Evolutionary conservation across 176 grass and related monocot genomes (phyloP), one percentile per base, ranked within the genome.

Genomic region (Carex myosuroides): DNA sequence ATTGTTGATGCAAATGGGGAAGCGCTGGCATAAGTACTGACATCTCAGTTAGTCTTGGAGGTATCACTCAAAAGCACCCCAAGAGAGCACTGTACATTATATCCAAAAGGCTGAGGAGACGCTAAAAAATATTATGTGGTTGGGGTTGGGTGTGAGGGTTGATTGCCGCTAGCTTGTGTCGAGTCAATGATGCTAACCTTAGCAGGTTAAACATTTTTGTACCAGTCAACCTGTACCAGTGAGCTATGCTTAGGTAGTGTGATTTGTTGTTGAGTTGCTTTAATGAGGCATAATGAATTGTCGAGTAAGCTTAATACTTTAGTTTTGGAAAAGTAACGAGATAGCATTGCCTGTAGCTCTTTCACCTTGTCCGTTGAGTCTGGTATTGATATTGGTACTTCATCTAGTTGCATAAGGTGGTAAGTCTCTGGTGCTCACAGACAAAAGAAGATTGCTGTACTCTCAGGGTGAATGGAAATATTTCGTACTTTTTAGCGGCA

Each of bases 101-200:
- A 24, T 86, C 75, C 42, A 80, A 91, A 77, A 91, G 42, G 81
- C 81, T 85, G 91, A 93, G 64, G 68, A 85, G 26, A 90, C 79
- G 68, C 61, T 90, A 53, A 86, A 79, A 90, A 86, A 70, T 82
- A 92, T 94, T 80, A 77, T 87, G 30, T 77, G 83, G 30, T 88
- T 87, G 71, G 87, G 79, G 18, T 85, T 84, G 92, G 86, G 54
- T 24, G 22, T 24, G 22, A 24, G 90, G 89, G 72, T 86, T 62
- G 4, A 61, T 90, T 58, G 90, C 94, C 20, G 92, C 92, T 81
- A 94, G 81, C 44, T 86, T 98, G 69, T 90, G 89, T 88, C 91
- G 89, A 98, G 79, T 91, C 77, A 85, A 90, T 53, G 79, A 93
- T 86, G 92, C 87, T 60, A 91, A 93, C 64, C 87, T 98, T 64